Conservation (phyloP, 2,329 filamentous ascomycete genomes). For the Calonectria pauciramosa region DNA sequence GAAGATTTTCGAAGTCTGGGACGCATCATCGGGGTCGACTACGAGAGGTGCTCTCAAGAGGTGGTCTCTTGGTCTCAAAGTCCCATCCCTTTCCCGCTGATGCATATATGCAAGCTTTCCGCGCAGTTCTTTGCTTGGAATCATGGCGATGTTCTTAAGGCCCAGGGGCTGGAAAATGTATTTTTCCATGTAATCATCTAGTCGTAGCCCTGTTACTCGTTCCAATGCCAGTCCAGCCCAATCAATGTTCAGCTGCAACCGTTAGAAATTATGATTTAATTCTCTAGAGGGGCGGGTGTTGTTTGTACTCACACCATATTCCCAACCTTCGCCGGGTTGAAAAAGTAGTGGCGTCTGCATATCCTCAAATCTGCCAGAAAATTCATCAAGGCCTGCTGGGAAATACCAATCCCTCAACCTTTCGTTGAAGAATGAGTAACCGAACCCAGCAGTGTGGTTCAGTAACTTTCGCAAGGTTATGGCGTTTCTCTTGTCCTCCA, state of each 20-base stretch:
- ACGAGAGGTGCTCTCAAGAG: slow-evolving; percentile 60
- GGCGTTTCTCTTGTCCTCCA: slow-evolving; percentile 59
- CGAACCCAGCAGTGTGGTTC: slow-evolving; percentile 69
- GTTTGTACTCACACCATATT: slow-evolving; percentile 65
- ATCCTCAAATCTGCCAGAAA: slow-evolving; percentile 66
- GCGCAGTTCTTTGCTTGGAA: slow-evolving; percentile 68
- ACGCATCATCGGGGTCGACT: slow-evolving; percentile 50
- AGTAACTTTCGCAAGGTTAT: slow-evolving; percentile 73
- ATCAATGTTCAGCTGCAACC: slow-evolving; percentile 61
- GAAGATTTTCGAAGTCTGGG: slow-evolving; percentile 61
- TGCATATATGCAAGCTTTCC: slow-evolving; percentile 70
- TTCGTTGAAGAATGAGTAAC: slow-evolving; percentile 69
- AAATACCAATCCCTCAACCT: slow-evolving; percentile 60
- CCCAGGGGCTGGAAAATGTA: slow-evolving; percentile 63
- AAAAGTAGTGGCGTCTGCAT: slow-evolving; percentile 69
- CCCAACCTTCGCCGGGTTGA: slow-evolving; percentile 73
- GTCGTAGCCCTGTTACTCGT: slow-evolving; percentile 55
- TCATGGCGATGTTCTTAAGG: slow-evolving; percentile 66
- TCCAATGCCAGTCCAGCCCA: slow-evolving; percentile 67
- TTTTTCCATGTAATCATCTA: slow-evolving; percentile 64
- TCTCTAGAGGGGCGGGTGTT: not conserved
- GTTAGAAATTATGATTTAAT: not conserved
- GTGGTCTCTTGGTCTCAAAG: slow-evolving; percentile 61
- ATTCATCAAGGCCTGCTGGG: slow-evolving; percentile 69
- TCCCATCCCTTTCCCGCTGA: slow-evolving; percentile 60